Evolutionary conservation across 1,284 basidiomycete species (phyloP).

Genomic region (Sparassis latifolia): DNA sequence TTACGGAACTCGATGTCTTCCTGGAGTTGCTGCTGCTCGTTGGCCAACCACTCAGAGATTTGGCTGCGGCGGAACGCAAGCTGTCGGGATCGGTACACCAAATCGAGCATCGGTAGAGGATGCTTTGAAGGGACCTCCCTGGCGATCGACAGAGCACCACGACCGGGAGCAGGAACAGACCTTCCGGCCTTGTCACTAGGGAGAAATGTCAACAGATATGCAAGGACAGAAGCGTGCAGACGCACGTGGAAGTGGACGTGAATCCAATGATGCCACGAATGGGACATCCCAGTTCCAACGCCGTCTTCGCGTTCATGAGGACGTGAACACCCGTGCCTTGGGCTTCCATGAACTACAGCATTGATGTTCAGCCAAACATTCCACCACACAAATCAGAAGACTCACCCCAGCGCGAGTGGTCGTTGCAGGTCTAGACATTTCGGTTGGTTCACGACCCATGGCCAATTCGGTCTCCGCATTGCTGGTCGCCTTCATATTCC

Average conservation of each 20-base stretch:
- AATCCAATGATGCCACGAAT: constrained; percentile 93
- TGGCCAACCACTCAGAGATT: constrained; percentile 88
- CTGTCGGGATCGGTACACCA: constrained; percentile 87
- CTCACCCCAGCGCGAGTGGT: constrained; percentile 87
- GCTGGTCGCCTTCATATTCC: constrained; percentile 99
- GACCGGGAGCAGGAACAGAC: constrained; percentile 90
- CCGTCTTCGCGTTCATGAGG: constrained; percentile 94
- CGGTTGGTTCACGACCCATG: constrained; percentile 96
- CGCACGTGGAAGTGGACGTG: constrained; percentile 93
- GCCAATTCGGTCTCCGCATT: constrained; percentile 96
- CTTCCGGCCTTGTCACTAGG: constrained; percentile 89
- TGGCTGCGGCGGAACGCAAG: constrained; percentile 90
- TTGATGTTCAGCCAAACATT: constrained; percentile 8
- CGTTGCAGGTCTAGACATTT: constrained; percentile 97
- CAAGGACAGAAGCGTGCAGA: constrained; percentile 5
- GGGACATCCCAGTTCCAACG: constrained; percentile 88
- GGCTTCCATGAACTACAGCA: constrained; percentile 85
- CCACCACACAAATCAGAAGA: constrained; percentile 8
- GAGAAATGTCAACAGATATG: constrained; percentile 9
- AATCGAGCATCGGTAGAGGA: constrained; percentile 70
- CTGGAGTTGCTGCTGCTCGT: constrained; percentile 80
- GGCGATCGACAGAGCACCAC: constrained; percentile 83
- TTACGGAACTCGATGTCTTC: constrained; percentile 68
- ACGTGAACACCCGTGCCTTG: constrained; percentile 97
- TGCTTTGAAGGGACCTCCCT: constrained; percentile 75